Evolutionary conservation across 2,329 filamentous ascomycete species (phyloP).

Genomic region (Cadophora gregata): DNA sequence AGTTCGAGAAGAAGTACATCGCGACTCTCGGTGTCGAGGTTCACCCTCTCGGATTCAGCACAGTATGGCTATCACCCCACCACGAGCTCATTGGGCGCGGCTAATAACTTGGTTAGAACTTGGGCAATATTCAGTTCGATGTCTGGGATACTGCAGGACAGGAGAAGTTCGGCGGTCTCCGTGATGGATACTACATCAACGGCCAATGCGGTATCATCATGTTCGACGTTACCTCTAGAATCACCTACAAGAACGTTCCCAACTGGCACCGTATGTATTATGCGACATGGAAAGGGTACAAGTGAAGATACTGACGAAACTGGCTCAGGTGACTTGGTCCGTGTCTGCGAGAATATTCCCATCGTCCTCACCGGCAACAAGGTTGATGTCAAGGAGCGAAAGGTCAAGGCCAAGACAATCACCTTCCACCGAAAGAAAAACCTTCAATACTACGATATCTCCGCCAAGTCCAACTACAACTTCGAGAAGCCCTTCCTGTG

Average conservation of each 20-base stretch:
- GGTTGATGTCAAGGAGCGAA: conserved; percentile 99
- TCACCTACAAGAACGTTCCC: conserved; percentile 99
- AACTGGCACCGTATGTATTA: conserved; percentile 96
- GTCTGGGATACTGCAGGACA: conserved; percentile 99
- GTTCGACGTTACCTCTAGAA: conserved; percentile 99
- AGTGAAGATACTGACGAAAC: conserved; percentile 28
- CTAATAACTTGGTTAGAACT: conserved; percentile 65
- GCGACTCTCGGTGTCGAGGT: conserved; percentile 99
- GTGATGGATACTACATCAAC: conserved; percentile 99
- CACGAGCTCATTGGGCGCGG: conserved; percentile 8
- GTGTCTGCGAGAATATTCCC: conserved; percentile 98
- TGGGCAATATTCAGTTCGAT: conserved; percentile 96
- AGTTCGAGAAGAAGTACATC: conserved; percentile 99
- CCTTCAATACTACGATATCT: conserved; percentile 99
- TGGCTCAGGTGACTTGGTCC: conserved; percentile 85
- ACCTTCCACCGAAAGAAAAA: conserved; percentile 99
- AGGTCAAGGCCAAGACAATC: conserved; percentile 99
- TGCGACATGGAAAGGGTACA: not conserved
- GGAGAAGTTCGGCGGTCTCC: conserved; percentile 99
- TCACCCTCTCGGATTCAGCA: conserved; percentile 96
- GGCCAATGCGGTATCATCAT: conserved; percentile 99
- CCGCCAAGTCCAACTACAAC: conserved; percentile 99
- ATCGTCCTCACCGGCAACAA: conserved; percentile 99
- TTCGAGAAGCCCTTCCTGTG: conserved; percentile 99
- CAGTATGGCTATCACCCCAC: conserved; percentile 67